Percentiles rank a stretch among this genome's conserved stretches.
phyloP scores from a whole-genome alignment of 176 grass and related monocot species.

The Carex pumila region DNA sequence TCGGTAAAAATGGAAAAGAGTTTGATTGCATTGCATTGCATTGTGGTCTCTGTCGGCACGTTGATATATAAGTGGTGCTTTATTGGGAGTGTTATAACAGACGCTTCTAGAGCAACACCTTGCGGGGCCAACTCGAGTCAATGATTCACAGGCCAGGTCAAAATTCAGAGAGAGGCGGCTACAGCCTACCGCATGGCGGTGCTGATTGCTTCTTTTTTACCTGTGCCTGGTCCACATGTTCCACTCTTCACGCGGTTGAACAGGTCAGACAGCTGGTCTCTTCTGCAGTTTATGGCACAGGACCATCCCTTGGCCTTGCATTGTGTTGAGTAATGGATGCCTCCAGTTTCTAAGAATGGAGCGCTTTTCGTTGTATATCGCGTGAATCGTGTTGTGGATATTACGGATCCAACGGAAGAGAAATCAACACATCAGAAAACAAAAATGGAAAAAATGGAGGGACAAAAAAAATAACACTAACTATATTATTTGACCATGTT shows the following conservation, averaged over 20 bases:
- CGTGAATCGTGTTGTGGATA: neutral
- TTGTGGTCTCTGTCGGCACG: too few species aligned
- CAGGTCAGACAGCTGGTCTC: neutral
- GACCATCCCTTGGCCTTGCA: neutral
- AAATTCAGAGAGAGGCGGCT: constrained; percentile 9
- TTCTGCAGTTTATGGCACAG: neutral
- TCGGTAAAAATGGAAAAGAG: neutral
- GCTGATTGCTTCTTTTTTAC: neutral
- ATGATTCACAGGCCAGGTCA: constrained; percentile 3
- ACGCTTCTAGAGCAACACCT: too few species aligned
- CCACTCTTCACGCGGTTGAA: neutral
- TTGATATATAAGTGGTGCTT: neutral
- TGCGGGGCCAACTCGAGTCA: neutral
- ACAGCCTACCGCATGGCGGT: neutral
- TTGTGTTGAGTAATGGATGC: neutral
- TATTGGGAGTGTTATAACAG: neutral
- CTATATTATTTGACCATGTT: too few species aligned
- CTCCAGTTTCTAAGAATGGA: neutral
- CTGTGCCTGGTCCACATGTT: neutral
- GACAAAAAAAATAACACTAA: too few species aligned
- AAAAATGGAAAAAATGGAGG: too few species aligned
- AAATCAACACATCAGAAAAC: neutral
- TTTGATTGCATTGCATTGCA: neutral
- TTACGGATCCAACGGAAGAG: neutral
- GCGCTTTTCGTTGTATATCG: neutral